These are phyloP conservation scores for Penicillium maclennaniae DNA, from an alignment of 495 filamentous ascomycete species.

Conservation along the genomic window DNA sequence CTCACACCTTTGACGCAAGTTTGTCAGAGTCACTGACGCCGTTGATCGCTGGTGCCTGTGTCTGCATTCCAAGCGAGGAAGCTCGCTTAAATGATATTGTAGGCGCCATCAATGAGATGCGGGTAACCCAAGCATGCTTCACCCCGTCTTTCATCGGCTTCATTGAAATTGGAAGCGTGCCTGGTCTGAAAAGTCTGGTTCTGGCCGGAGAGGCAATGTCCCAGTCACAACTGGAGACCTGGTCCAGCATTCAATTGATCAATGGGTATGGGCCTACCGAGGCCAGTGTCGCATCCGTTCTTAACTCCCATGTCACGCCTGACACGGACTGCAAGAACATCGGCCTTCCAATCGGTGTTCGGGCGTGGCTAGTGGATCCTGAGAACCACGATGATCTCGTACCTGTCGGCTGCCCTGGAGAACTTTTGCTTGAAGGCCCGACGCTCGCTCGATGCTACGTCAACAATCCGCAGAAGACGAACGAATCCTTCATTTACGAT, in stretches of 20 bases:
- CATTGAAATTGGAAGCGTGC: slow-evolving; percentile 42
- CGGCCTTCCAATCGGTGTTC: slow-evolving; percentile 39
- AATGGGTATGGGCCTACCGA: slow-evolving; percentile 61
- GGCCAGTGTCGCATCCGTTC: slow-evolving; percentile 34
- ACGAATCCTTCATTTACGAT: slow-evolving; percentile 42
- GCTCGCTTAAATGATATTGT: slow-evolving; percentile 48
- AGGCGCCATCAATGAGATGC: slow-evolving; percentile 42
- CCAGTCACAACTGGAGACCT: slow-evolving; percentile 45
- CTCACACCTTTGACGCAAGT: slow-evolving; percentile 53
- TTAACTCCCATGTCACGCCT: slow-evolving; percentile 35
- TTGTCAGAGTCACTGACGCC: slow-evolving; percentile 39
- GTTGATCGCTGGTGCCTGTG: slow-evolving; percentile 41
- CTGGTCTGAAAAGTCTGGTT: slow-evolving; percentile 42
- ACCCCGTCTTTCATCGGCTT: slow-evolving; percentile 54
- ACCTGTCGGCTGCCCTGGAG: slow-evolving; percentile 48
- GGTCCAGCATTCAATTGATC: slow-evolving; percentile 52
- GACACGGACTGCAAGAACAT: slow-evolving; percentile 42
- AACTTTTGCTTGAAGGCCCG: slow-evolving; percentile 49
- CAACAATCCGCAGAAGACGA: slow-evolving; percentile 40
- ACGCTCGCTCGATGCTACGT: slow-evolving; percentile 47
- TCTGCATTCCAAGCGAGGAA: slow-evolving; percentile 51
- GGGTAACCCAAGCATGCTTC: slow-evolving; percentile 41
- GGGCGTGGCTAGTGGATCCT: slow-evolving; percentile 45
- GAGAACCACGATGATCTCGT: slow-evolving; percentile 42
- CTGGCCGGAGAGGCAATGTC: slow-evolving; percentile 56